A percentile compares a stretch with the other conserved stretches of the same genome.
Conservation (phyloP, 2,329 filamentous ascomycete species). For the Penicillium sp. region DNA sequence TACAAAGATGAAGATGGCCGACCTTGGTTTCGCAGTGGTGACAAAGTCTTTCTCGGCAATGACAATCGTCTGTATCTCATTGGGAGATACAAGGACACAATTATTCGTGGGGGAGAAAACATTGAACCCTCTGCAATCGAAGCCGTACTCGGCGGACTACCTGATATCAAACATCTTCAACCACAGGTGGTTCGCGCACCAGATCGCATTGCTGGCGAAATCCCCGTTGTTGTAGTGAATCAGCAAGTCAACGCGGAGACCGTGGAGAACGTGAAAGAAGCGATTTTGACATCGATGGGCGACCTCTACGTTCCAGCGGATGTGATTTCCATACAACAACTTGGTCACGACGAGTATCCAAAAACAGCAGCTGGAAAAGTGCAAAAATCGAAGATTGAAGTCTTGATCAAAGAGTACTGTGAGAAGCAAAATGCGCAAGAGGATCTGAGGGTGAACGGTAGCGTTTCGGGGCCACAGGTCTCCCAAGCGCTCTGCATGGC, state of each 20-base stretch:
- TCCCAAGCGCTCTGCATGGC: neutral
- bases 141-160: slow-evolving; percentile 5
- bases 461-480: neutral
- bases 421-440: neutral
- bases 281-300: neutral
- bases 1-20: slow-evolving; percentile 9
- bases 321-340: neutral
- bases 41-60: slow-evolving; percentile 11
- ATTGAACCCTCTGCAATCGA: slow-evolving; percentile 15
- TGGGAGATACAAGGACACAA: slow-evolving; percentile 15
- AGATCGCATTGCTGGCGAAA: slow-evolving; percentile 9
- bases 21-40: slow-evolving; percentile 14
- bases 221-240: slow-evolving; percentile 9
- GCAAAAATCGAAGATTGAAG: slow-evolving; percentile 5
- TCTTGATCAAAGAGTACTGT: neutral
- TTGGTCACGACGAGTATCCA: slow-evolving; percentile 6
- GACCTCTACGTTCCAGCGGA: neutral
- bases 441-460: neutral
- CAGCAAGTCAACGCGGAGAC: neutral
- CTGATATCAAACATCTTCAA: slow-evolving; percentile 6
- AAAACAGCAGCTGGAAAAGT: slow-evolving; percentile 6
- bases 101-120: slow-evolving; percentile 17
- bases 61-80: slow-evolving; percentile 13
- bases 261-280: neutral
- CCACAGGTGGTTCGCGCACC: slow-evolving; percentile 8